Evolutionary conservation across 306 rosid species (phyloP).

Genomic region (Cicer arietinum): DNA sequence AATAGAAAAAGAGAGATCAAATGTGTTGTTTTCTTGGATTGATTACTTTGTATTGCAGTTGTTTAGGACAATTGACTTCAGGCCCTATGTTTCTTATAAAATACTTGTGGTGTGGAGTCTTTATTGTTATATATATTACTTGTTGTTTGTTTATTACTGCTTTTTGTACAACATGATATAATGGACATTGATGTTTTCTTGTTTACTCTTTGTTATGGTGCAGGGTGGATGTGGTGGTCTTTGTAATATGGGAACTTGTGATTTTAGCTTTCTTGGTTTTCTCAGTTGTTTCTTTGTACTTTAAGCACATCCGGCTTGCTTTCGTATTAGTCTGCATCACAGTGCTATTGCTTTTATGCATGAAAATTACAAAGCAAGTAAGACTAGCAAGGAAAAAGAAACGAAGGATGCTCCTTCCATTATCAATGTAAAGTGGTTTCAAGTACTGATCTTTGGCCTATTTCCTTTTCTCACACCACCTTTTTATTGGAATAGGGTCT

Average conservation of each 20-base stretch:
- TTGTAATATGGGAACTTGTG: constrained; percentile 96
- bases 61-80: not conserved
- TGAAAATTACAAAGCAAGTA: constrained; percentile 96
- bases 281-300: constrained; percentile 89
- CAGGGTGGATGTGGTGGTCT: constrained; percentile 99
- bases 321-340: constrained; percentile 76
- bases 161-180: constrained; percentile 9
- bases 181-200: constrained; percentile 18
- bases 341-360: constrained; percentile 81
- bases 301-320: constrained; percentile 83
- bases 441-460: constrained; percentile 44
- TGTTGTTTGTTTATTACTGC: constrained; percentile 26
- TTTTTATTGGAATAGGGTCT: constrained; percentile 39
- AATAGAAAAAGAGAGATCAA: not conserved
- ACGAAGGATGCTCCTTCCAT: constrained; percentile 99
- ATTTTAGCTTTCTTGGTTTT: constrained; percentile 93
- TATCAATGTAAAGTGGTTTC: constrained; percentile 77
- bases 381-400: constrained; percentile 92
- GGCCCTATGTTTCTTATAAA: not conserved
- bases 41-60: not conserved
- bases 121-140: constrained; percentile 19
- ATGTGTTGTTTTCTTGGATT: not conserved
- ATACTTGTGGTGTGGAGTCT: constrained; percentile 1
- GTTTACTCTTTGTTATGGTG: constrained; percentile 51
- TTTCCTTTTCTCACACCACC: constrained; percentile 34